Base-by-base conservation (phyloP, 2,329 filamentous ascomycete species). In the Zopfia rhizophila region DNA sequence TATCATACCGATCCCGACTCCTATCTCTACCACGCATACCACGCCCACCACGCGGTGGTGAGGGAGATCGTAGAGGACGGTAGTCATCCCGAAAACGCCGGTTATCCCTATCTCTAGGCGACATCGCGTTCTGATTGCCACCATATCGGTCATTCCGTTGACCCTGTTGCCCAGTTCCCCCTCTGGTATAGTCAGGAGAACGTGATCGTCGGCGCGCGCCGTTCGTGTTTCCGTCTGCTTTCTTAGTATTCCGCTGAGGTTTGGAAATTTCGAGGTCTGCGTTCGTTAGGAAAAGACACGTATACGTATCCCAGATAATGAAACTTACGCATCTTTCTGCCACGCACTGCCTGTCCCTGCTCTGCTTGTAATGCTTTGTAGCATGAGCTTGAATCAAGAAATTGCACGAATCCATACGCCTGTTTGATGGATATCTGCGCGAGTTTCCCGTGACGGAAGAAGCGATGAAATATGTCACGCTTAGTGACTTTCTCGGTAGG, bases 371-470 rank as follows among this genome's bases (percentile, higher is more conserved):
- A 81, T 4, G 93, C 93, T 32, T 80, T 79, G 45, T 82, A 79
- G 55, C 91, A 96, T 63, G 93, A 87, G 2, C 82, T 79, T 3
- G 86, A 76, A 21, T 90, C 87, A 56, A 96, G 82, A 57, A 95
- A 99, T 68, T 97, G 94, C 24, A 97, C 91, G 67, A 97, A 99
- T 1, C 94, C 94, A 72, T 96, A 97, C 1, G 92, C 92, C 56
- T 94, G 91, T 72, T 97, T 97, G 60, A 97, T 90, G 1, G 91
- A 96, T 49, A 97, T 94, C 69, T 99, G 94, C 2, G 92, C 93
- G 33, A 99, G 78, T 51, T 87, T 87, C 41, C 94, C 94, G 67
- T 91, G 92, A 45, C 81, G 82, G 65, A 91, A 86, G 67, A 99
- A 97, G 13, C 93, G 81, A 66, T 96, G 88, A 73, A 96, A 97